Evolutionary conservation across 345 rosid genomes (phyloP).

Genomic region (Eucalyptus cloeziana): DNA sequence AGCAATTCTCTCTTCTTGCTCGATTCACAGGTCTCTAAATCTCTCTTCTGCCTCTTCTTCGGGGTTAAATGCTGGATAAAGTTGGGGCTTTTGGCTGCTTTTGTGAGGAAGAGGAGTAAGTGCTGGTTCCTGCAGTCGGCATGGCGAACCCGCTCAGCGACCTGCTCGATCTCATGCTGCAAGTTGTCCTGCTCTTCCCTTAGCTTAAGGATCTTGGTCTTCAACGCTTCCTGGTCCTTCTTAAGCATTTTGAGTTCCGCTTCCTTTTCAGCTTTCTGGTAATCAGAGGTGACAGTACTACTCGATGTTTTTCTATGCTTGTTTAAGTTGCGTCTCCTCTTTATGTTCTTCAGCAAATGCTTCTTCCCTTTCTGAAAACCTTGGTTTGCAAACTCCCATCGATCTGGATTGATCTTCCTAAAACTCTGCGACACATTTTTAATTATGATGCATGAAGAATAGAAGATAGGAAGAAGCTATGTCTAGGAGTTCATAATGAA

Average conservation of each 20-base stretch:
- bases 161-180: constrained; percentile 8
- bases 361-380: constrained; percentile 37
- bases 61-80: constrained; percentile 24
- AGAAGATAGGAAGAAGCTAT: neutral
- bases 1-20: constrained; percentile 23
- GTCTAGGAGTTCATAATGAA: neutral
- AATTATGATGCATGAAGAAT: too few species aligned
- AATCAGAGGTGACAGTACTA: neutral
- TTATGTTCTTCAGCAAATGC: constrained; percentile 44
- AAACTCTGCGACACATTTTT: too few species aligned
- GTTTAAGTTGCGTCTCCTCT: constrained; percentile 3
- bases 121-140: constrained; percentile 35
- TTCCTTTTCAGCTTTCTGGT: neutral
- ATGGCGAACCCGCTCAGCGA: constrained; percentile 19
- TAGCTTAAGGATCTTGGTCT: constrained; percentile 24
- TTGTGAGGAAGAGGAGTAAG: constrained; percentile 30
- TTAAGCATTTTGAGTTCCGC: constrained; percentile 8
- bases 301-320: neutral
- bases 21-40: neutral
- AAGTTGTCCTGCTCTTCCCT: constrained; percentile 25
- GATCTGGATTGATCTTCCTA: constrained; percentile 29
- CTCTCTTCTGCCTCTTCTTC: constrained; percentile 26
- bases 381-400: constrained; percentile 60
- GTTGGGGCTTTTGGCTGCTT: constrained; percentile 17
- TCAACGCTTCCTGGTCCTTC: constrained; percentile 1